Conservation (phyloP, 2,329 filamentous ascomycete species). For the Verticillium zaregamsianum region DNA sequence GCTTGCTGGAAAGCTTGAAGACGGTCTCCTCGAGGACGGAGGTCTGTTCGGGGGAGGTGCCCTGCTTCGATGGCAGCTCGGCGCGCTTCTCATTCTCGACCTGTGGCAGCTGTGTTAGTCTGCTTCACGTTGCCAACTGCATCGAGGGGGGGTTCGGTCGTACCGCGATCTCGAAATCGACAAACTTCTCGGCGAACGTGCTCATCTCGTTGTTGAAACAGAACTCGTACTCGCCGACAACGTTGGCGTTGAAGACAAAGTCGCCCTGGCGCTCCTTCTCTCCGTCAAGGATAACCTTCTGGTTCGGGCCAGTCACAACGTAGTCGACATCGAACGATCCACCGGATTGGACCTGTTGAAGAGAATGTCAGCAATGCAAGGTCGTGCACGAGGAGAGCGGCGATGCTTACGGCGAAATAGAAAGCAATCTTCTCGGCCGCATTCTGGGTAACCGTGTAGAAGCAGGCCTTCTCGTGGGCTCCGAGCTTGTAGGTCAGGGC, state of each 20-base stretch:
- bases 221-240: conserved; percentile 86
- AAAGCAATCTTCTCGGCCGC: conserved; percentile 88
- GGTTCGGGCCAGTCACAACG: conserved; percentile 74
- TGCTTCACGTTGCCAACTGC: background rate
- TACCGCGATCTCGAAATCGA: conserved; percentile 96
- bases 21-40: conserved; percentile 87
- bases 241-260: conserved; percentile 93
- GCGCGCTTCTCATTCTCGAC: conserved; percentile 87
- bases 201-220: conserved; percentile 99
- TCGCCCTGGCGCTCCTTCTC: conserved; percentile 92
- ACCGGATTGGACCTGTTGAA: conserved; percentile 83
- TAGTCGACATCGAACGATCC: conserved; percentile 98
- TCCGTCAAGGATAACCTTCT: conserved; percentile 78
- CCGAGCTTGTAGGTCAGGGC: conserved; percentile 89
- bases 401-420: conserved; percentile 81
- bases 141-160: conserved; percentile 26
- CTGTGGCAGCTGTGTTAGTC: conserved; percentile 36
- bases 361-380: conserved; percentile 10
- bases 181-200: conserved; percentile 94
- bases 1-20: conserved; percentile 86
- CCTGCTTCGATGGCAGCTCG: conserved; percentile 81
- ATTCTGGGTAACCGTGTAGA: conserved; percentile 77
- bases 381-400: background rate
- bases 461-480: conserved; percentile 93
- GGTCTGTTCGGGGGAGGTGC: conserved; percentile 84